Base-by-base conservation (phyloP, 352 stramenopile genomes). In the Globisporangium cederbergense region DNA sequence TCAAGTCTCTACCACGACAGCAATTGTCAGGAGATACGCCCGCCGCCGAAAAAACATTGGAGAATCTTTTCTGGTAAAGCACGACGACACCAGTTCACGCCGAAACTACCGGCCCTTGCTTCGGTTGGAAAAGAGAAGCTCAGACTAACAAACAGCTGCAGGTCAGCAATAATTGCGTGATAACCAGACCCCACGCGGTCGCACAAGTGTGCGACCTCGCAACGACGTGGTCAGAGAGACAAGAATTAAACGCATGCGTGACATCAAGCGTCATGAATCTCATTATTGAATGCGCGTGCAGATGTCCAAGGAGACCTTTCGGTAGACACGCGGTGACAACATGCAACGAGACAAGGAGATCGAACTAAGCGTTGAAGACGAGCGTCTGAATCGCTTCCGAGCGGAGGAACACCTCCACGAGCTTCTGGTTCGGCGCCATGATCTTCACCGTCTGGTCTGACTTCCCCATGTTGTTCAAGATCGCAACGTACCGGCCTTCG, bases 301-400 rank as follows among this genome's bases (percentile, higher is more conserved):
- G 11, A 40, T 40, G 5, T 40, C 11, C 11, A 10, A 40, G 34
- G 8, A 9, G 11, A 40, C 8, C 5, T 40, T 40, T 40, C 34
- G 34, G 42, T 2, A 46, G 42, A 43, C 38, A 14, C 22, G 38
- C 13, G 42, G 42, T 8, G 42, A 20, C 28, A 46, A n/a, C 42
- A 60, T 56, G 40, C 11, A n/a, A 46, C 30, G 16, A 28, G 25
- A 16, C 22, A 16, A 34, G 54, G 14, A 16, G 22, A 42, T 36
- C 28, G 11, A 28, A 9, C 40, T 73, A 81, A 20, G 65, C 66
- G 42, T 77, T 79, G 52, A 79, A 79, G 18, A 81, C 71, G 10
- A 81, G 68, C 14, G 74, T 81, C 46, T 81, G 74, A 61, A 81
- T 77, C 40, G 74, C 76, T n/a, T 66, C 77, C 22, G 74, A 64